Evolutionary conservation across 257 asterid genomes (phyloP).

Genomic region (Oldenlandia corymbosa): DNA sequence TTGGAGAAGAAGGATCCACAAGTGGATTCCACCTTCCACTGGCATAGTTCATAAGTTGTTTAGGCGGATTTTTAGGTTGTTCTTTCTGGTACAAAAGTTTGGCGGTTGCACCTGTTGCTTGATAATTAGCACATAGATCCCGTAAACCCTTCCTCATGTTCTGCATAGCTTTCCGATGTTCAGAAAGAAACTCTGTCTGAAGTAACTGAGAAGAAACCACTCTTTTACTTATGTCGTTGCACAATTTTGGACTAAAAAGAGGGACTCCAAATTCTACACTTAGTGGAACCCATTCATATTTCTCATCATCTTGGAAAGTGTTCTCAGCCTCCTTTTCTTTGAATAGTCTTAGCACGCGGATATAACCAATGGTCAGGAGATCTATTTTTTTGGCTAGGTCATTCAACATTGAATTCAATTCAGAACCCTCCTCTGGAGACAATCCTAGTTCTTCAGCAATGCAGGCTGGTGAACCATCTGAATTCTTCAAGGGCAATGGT

Average conservation of each 20-base stretch:
- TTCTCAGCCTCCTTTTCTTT: constrained; percentile 59
- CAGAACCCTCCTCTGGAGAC: constrained; percentile 43
- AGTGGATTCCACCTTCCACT: constrained; percentile 98
- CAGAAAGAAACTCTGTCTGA: constrained; percentile 65
- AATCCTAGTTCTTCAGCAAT: constrained; percentile 83
- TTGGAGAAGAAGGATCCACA: constrained; percentile 95
- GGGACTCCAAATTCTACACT: constrained; percentile 92
- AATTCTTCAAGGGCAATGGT: constrained; percentile 86
- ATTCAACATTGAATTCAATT: constrained; percentile 53
- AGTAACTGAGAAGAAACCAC: constrained; percentile 81
- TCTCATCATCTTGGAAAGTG: constrained; percentile 41
- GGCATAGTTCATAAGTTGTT: constrained; percentile 82
- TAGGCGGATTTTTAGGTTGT: constrained; percentile 52
- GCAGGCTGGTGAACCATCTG: constrained; percentile 80
- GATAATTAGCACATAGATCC: constrained; percentile 82
- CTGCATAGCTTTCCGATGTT: constrained; percentile 94
- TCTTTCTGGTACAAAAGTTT: constrained; percentile 92
- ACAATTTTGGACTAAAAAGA: constrained; percentile 84
- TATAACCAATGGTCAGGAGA: constrained; percentile 80
- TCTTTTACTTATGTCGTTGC: constrained; percentile 74
- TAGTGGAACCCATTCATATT: constrained; percentile 93
- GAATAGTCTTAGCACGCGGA: constrained; percentile 70
- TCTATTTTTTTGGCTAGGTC: constrained; percentile 63
- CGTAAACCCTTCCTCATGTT: constrained; percentile 65
- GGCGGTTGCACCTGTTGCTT: constrained; percentile 86